Conservation (phyloP, 495 filamentous ascomycete species). For the Paragyromitra xinjiangensis region DNA sequence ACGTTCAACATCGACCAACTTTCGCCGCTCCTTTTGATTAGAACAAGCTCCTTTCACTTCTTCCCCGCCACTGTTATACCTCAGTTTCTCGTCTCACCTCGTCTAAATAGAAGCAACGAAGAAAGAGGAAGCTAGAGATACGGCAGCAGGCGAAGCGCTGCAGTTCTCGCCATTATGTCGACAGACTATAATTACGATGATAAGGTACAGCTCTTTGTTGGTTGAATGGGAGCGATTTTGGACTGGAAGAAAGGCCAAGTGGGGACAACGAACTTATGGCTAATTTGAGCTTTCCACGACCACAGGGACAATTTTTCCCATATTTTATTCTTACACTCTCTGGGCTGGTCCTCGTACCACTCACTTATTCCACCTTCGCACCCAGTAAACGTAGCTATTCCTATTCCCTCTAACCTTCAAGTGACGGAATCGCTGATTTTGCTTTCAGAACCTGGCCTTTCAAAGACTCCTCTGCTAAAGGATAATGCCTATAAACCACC, state of each 20-base stretch:
- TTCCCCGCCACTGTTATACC: constrained; percentile 23
- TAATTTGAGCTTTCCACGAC: constrained; percentile 35
- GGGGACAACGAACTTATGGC: constrained; percentile 25
- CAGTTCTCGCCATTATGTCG: constrained; percentile 71
- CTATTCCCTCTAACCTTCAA: constrained; percentile 62
- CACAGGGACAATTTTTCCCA: constrained; percentile 94
- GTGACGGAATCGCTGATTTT: constrained; percentile 65
- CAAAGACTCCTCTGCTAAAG: constrained; percentile 72
- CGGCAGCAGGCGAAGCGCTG: constrained; percentile 37
- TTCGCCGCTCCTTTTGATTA: constrained; percentile 30
- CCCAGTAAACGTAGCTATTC: constrained; percentile 53
- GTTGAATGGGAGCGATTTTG: neutral
- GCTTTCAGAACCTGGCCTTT: constrained; percentile 63
- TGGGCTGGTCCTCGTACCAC: constrained; percentile 84
- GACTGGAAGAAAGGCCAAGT: neutral
- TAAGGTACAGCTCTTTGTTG: constrained; percentile 65
- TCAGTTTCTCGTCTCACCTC: neutral
- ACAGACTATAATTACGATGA: constrained; percentile 99
- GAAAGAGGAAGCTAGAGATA: constrained; percentile 30
- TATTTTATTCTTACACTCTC: constrained; percentile 95
- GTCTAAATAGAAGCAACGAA: neutral
- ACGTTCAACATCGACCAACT: constrained; percentile 26
- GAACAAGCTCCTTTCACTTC: constrained; percentile 20
- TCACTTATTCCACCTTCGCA: constrained; percentile 74
- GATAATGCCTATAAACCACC: constrained; percentile 78